A percentile compares a stretch with the other conserved stretches of the same genome.
Conservation (phyloP, 2,329 filamentous ascomycete genomes). For the Sarocladium oryzae region DNA sequence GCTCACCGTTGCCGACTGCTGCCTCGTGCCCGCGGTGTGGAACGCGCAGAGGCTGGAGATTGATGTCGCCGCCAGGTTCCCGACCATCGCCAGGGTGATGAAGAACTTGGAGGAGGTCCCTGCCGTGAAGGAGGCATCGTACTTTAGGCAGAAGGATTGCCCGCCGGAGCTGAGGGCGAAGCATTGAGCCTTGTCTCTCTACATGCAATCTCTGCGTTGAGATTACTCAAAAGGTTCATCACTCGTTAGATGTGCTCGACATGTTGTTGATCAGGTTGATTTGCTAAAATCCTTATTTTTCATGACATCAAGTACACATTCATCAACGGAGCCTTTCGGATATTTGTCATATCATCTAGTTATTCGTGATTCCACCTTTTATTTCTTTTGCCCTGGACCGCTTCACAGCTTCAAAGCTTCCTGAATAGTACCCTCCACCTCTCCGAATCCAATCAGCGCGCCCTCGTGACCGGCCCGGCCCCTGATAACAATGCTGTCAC, state of each 20-base stretch:
- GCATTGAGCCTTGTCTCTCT: too few relatives aligned
- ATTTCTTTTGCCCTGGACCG: background rate
- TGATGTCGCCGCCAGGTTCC: constrained; percentile 42
- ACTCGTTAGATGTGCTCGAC: background rate
- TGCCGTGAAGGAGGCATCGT: constrained; percentile 46
- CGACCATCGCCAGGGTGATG: constrained; percentile 38
- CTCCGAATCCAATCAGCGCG: constrained; percentile 68
- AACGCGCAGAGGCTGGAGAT: constrained; percentile 49
- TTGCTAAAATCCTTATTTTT: too few relatives aligned
- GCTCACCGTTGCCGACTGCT: constrained; percentile 52
- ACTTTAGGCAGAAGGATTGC: constrained; percentile 45
- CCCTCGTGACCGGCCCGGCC: constrained; percentile 57
- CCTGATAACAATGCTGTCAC: constrained; percentile 60
- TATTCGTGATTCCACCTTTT: too few relatives aligned
- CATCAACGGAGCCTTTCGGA: too few relatives aligned
- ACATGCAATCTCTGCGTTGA: too few relatives aligned
- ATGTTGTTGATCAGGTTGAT: too few relatives aligned
- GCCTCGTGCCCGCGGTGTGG: constrained; percentile 52
- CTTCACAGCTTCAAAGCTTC: constrained; percentile 23
- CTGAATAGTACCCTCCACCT: constrained; percentile 58
- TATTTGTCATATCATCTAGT: too few relatives aligned
- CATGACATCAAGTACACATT: too few relatives aligned
- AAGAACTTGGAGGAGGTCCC: constrained; percentile 39
- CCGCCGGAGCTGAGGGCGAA: constrained; percentile 11
- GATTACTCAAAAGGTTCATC: too few relatives aligned